phyloP scores from a whole-genome alignment of 768 basidiomycete genomes.

The Boletus vinaceobasis region DNA sequence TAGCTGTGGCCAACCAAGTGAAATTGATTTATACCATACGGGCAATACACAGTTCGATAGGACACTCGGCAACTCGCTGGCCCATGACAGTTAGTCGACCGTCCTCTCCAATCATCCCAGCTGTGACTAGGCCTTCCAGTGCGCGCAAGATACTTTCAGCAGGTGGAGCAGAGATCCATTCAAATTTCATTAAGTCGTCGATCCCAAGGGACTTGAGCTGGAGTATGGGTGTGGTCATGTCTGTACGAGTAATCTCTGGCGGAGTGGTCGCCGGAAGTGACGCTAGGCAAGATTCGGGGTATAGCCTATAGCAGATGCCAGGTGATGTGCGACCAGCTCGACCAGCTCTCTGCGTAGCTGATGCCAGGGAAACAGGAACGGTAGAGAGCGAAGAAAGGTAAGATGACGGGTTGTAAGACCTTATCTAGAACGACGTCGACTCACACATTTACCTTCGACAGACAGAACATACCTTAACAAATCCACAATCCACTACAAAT shows the following conservation, averaged over 20 bases:
- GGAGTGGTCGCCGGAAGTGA: slow-evolving; percentile 67
- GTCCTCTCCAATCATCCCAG: slow-evolving; percentile 83
- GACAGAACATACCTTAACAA: slow-evolving; percentile 72
- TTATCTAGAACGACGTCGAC: slow-evolving; percentile 51
- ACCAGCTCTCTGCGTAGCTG: slow-evolving; percentile 90
- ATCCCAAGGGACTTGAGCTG: slow-evolving; percentile 95
- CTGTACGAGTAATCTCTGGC: slow-evolving; percentile 88
- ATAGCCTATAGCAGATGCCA: slow-evolving; percentile 91
- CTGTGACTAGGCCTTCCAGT: slow-evolving; percentile 73
- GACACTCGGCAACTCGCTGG: slow-evolving; percentile 87
- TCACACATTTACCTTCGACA: background rate
- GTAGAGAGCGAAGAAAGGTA: slow-evolving; percentile 80
- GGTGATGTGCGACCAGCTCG: slow-evolving; percentile 92
- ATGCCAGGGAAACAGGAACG: slow-evolving; percentile 82
- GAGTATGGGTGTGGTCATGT: slow-evolving; percentile 87
- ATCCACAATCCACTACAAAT: slow-evolving; percentile 91
- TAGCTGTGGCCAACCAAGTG: background rate
- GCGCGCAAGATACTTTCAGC: slow-evolving; percentile 82
- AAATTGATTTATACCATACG: slow-evolving; percentile 65
- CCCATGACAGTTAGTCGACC: slow-evolving; percentile 76
- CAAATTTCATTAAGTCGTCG: slow-evolving; percentile 93
- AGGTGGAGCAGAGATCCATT: slow-evolving; percentile 90
- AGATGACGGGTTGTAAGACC: slow-evolving; percentile 85
- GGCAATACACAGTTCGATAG: slow-evolving; percentile 90
- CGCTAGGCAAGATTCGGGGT: slow-evolving; percentile 60